Base-by-base conservation (phyloP, 2,329 filamentous ascomycete genomes). In the Verticillium nonalfalfae region DNA sequence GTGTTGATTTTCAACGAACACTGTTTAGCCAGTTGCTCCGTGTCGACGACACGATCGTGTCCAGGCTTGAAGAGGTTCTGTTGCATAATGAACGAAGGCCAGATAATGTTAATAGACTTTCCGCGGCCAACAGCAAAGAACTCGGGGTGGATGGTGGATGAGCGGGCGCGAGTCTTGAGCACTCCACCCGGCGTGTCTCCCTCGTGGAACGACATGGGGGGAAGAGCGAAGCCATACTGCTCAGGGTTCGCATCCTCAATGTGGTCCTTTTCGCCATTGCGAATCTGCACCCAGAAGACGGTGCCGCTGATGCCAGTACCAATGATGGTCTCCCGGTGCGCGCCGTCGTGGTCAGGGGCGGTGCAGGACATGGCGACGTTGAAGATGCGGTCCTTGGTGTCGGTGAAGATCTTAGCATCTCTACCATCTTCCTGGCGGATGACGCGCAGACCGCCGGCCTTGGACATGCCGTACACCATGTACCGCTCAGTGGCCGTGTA, bases 121-220 rank as follows among this genome's bases (percentile, higher is more conserved):
- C 96, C 95, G 62, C 95, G 90, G 59, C 94, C 93, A 66, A 99
- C 91, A 54, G 93, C 95, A 72, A 99, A 98, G 76, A 93, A 96
- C 64, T 97, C 92, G 1, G 93, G 90, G 72, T 97, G 93, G 64
- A 87, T 88, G 59, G 90, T 92, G 65, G 93, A 97, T 65, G 91
- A 89, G 72, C 95, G 92, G 59, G 94, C 94, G 64, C 96, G 88
- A 36, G 95, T 99, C 86, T 98, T 98, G 70, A 98, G 84, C 69
- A 96, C 90, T 65, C 93, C 94, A 59, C 93, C 93, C 56, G 93
- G 92, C 40, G 91, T 89, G 71, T 97, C 96, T 70, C 95, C 93
- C 68, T 97, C 94, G 67, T 92, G 90, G 13, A 89, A 86, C 61
- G 87, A 88, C 70, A 93, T 90, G 1, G 95, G 93, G 18, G 95